Conservation (phyloP, 2,329 filamentous ascomycete genomes). For the Fusarium proliferatum region DNA sequence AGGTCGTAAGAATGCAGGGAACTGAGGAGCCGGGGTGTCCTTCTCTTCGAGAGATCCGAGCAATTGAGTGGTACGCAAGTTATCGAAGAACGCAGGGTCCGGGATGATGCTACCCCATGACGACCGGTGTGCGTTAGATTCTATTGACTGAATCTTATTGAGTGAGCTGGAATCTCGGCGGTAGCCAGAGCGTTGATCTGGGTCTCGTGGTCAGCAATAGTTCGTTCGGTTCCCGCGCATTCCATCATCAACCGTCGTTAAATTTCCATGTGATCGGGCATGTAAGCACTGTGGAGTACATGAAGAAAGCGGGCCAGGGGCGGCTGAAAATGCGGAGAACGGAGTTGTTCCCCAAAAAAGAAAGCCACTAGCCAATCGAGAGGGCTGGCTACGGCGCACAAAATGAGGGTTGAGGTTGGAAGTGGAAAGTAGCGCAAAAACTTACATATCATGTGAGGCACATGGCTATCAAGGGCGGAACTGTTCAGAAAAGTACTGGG, state of each 20-base stretch:
- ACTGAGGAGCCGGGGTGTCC: conserved; percentile 56
- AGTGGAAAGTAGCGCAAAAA: conserved; percentile 34
- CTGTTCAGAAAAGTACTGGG: conserved; percentile 42
- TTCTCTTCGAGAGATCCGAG: conserved; percentile 61
- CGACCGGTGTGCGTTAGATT: conserved; percentile 39
- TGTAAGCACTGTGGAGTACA: conserved; percentile 40
- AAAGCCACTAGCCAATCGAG: conserved; percentile 34
- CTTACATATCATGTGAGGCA: conserved; percentile 63
- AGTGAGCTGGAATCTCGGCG: conserved; percentile 49
- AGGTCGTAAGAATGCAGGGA: conserved; percentile 80
- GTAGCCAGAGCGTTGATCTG: conserved; percentile 54
- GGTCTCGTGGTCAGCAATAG: conserved; percentile 50
- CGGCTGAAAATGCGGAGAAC: conserved; percentile 46
- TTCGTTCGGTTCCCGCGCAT: conserved; percentile 5
- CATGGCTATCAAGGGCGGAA: conserved; percentile 54
- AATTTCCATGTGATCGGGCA: conserved; percentile 42
- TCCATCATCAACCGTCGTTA: conserved; percentile 13
- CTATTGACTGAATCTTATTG: conserved; percentile 46
- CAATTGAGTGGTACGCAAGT: conserved; percentile 56
- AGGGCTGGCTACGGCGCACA: conserved; percentile 21
- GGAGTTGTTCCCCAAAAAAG: conserved; percentile 40
- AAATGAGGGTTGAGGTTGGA: conserved; percentile 25
- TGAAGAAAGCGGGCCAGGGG: conserved; percentile 32
- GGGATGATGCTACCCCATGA: conserved; percentile 50
- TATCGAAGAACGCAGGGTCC: conserved; percentile 50